phyloP scores from a whole-genome alignment of 2,329 filamentous ascomycete species.

The Trichoderma guizhouense region DNA sequence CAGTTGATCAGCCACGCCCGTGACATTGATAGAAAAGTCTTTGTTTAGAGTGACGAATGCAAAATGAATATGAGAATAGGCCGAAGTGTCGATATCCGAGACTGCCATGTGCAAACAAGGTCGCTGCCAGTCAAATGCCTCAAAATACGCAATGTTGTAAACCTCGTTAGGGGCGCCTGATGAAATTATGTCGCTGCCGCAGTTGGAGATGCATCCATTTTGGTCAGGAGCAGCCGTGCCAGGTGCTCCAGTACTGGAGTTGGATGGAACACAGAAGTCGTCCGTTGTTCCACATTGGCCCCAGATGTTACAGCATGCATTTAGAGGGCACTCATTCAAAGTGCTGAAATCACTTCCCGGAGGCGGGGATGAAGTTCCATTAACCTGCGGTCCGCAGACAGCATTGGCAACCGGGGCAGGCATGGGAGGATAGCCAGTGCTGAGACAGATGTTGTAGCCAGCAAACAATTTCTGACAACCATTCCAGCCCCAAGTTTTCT shows the following conservation, averaged over 20 bases:
- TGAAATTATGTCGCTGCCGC: conserved; percentile 20
- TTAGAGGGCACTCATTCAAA: conserved; percentile 31
- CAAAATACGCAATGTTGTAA: not conserved
- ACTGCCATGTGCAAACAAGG: not conserved
- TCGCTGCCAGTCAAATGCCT: not conserved
- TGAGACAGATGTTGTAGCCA: conserved; percentile 33
- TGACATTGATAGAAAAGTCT: not conserved
- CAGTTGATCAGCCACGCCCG: not conserved
- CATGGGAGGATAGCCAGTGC: conserved; percentile 33
- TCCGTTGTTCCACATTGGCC: conserved; percentile 41
- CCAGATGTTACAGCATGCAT: conserved; percentile 35
- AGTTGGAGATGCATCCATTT: conserved; percentile 26
- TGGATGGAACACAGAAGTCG: conserved; percentile 35
- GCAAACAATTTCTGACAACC: conserved; percentile 27
- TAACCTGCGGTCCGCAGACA: conserved; percentile 35
- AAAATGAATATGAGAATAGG: not conserved
- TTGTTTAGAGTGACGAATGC: not conserved
- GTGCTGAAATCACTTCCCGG: conserved; percentile 21
- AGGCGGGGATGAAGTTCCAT: conserved; percentile 27
- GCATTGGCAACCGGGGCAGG: conserved; percentile 30
- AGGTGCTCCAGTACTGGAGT: not conserved
- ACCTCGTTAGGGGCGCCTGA: not conserved
- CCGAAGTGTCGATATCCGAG: not conserved
- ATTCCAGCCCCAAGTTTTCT: conserved; percentile 31
- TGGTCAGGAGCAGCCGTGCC: not conserved